Evolutionary conservation across 75 land plant genomes (phyloP).

Genomic region (Selaginella moellendorffii): DNA sequence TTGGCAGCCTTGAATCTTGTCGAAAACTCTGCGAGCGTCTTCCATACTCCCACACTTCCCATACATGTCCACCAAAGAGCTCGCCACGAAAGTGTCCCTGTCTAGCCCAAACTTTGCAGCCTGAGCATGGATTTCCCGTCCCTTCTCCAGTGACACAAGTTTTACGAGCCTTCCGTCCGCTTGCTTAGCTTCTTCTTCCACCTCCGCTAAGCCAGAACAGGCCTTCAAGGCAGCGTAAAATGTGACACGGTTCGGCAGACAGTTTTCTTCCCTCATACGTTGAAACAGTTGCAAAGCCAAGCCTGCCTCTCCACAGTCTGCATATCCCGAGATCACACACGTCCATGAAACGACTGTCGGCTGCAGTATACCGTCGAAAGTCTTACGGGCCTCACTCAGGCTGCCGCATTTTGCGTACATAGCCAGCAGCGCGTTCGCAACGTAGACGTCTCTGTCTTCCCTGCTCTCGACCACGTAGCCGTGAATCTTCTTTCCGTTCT

Average conservation of each 20-base stretch:
- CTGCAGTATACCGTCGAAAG: slow-evolving; percentile 5
- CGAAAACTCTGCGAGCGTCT: too few species aligned
- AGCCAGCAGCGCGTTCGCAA: neutral
- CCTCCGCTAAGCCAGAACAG: slow-evolving; percentile 7
- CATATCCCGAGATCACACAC: slow-evolving; percentile 12
- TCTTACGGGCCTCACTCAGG: slow-evolving; percentile 4
- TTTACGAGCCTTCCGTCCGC: too few species aligned
- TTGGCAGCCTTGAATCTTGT: too few species aligned
- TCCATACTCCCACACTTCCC: too few species aligned
- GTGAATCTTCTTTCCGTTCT: too few species aligned
- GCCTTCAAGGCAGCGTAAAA: slow-evolving; percentile 12
- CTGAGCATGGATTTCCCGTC: too few species aligned
- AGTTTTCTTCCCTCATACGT: slow-evolving; percentile 9
- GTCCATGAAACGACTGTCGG: slow-evolving; percentile 11
- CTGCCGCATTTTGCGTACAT: slow-evolving; percentile 21
- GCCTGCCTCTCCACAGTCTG: slow-evolving; percentile 1
- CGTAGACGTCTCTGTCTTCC: neutral
- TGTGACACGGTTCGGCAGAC: slow-evolving; percentile 9
- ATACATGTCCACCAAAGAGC: too few species aligned
- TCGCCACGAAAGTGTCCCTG: too few species aligned
- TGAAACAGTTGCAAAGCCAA: slow-evolving; percentile 13
- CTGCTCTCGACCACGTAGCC: neutral
- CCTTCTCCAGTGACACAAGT: too few species aligned
- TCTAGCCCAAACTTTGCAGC: too few species aligned
- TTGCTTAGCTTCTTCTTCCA: too few species aligned